Base-by-base conservation (phyloP, 495 filamentous ascomycete species). In the Penicillium maclennaniae region DNA sequence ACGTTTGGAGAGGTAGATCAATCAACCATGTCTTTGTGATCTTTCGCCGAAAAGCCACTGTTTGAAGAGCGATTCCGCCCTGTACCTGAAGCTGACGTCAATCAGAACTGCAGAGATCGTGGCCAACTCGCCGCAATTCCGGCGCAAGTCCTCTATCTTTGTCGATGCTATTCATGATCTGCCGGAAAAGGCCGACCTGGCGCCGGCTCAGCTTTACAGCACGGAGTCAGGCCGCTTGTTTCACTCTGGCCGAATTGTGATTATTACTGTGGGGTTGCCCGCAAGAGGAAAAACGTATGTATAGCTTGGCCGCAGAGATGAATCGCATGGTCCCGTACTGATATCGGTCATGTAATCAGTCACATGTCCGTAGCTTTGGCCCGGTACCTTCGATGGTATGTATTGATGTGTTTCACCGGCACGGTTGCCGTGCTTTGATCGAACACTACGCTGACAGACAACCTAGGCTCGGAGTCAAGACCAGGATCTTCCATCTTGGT, bases 81-180 rank as follows among this genome's bases (percentile, higher is more conserved):
- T 51, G 34, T 19, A 49, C 39, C 28, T 36, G 47, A 12, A 47
- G 43, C 61, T 67, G 63, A 67, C 63, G 56, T 62, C 61, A 62
- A 54, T 31, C 46, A 67, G 63, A 41, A 93, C 91, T 17, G 91
- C 89, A 54, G 89, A 95, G 60, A 86, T 95, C 56, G 87, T 89
- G 63, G 88, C 87, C 37, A 93, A 87, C 68, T 89, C 91, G 46
- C 88, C 88, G 41, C 84, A 87, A 52, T 83, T 86, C 56, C 84
- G 92, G 51, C 87, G 93, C 54, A 87, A 87, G 69, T 96, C 92
- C 43, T 96, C 90, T 53, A 96, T 91, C 34, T 95, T 95, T 69
- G 87, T 96, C 62, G 95, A 99, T 82, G 93, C 89, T 16, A 96
- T 99, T 58, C 95, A 99, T 72, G 92, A 97, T 73, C 78, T 96